A percentile compares a stretch with the other conserved stretches of the same genome.
These are phyloP conservation scores for Biscogniauxia mediterranea DNA, from an alignment of 2,329 filamentous ascomycete genomes.

Conservation along the genomic window DNA sequence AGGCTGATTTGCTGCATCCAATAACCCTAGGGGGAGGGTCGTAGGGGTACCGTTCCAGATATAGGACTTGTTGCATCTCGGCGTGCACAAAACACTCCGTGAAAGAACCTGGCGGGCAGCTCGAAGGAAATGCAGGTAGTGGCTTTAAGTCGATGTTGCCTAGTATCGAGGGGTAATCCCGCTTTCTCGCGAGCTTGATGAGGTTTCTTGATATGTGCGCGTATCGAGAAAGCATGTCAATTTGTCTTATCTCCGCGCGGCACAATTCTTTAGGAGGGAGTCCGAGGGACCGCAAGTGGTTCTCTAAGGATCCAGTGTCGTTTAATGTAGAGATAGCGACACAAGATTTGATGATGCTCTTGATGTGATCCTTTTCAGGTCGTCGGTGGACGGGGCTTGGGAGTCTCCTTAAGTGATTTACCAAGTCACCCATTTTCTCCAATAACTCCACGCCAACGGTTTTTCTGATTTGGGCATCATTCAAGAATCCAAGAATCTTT, in stretches of 20 bases:
- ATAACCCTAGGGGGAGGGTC: conserved; percentile 15
- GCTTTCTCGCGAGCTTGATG: not conserved
- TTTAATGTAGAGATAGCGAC: not conserved
- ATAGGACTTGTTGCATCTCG: conserved; percentile 20
- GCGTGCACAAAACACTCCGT: conserved; percentile 10
- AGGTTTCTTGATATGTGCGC: conserved; percentile 1
- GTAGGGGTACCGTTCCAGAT: conserved; percentile 8
- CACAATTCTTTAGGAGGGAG: not conserved
- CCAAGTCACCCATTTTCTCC: too few species aligned
- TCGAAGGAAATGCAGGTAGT: not conserved
- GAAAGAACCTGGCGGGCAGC: not conserved
- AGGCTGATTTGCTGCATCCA: conserved; percentile 22
- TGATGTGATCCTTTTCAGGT: too few species aligned
- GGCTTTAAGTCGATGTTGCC: not conserved
- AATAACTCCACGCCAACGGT: too few species aligned
- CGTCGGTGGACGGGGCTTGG: too few species aligned
- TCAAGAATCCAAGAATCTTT: too few species aligned
- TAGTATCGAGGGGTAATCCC: not conserved
- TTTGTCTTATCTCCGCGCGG: not conserved
- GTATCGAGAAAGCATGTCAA: conserved; percentile 10
- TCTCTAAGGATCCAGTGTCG: not conserved
- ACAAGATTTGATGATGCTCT: too few species aligned
- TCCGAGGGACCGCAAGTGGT: not conserved
- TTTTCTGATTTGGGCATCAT: too few species aligned
- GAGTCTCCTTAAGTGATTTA: too few species aligned